Evolutionary conservation across 2,329 filamentous ascomycete species (phyloP).

Genomic region (Aspergillus quadricinctus): DNA sequence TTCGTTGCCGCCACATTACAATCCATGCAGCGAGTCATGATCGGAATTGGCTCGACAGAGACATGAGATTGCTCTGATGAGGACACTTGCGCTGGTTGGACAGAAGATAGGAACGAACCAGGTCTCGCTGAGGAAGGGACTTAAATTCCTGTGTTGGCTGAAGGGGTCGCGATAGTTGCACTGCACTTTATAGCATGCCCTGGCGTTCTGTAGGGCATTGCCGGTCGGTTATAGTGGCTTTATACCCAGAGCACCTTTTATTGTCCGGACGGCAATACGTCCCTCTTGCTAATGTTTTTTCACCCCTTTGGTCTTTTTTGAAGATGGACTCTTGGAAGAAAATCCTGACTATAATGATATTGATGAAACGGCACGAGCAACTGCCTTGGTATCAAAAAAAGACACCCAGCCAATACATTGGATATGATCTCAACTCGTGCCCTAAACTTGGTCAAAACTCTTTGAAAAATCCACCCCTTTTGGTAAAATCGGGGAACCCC

Average conservation of each 20-base stretch:
- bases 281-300: background rate
- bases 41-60: too few species aligned
- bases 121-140: background rate
- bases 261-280: background rate
- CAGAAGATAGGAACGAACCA: background rate
- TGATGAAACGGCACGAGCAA: background rate
- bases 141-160: background rate
- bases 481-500: background rate
- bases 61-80: background rate
- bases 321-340: background rate
- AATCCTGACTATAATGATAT: background rate
- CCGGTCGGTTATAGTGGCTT: background rate
- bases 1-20: background rate
- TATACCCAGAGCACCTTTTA: background rate
- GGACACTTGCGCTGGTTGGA: background rate
- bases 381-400: background rate
- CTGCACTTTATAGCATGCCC: background rate
- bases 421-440: background rate
- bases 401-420: background rate
- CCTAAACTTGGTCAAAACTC: background rate
- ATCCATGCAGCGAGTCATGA: background rate
- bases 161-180: background rate
- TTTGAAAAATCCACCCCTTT: background rate
- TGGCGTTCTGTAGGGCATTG: background rate
- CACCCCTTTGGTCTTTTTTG: background rate